A percentile compares a stretch with the other conserved stretches of the same genome.
phyloP scores from a whole-genome alignment of 2,329 filamentous ascomycete species.

The Fusarium humuli region DNA sequence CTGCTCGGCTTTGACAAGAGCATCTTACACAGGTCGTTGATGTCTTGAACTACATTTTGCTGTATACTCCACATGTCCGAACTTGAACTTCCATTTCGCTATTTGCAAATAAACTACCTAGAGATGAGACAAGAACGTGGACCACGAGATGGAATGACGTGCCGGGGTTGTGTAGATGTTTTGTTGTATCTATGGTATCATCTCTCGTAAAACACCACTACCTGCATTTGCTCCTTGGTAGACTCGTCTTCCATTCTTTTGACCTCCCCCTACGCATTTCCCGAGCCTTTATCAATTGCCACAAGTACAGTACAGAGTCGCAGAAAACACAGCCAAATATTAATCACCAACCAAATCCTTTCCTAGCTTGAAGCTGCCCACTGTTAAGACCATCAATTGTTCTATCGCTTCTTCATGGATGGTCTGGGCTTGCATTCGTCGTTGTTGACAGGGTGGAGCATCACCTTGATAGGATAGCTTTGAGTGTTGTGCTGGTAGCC shows the following conservation, averaged over 20 bases:
- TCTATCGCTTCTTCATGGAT: constrained; percentile 69
- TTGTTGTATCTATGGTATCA: constrained; percentile 46
- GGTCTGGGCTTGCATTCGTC: constrained; percentile 73
- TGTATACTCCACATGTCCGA: background rate
- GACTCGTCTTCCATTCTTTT: constrained; percentile 22
- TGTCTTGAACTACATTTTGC: background rate
- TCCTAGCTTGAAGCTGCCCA: background rate
- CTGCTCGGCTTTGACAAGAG: background rate
- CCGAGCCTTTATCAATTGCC: constrained; percentile 8
- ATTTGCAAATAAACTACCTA: background rate
- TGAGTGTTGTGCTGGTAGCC: constrained; percentile 87
- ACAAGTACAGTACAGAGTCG: constrained; percentile 35
- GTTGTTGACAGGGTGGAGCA: constrained; percentile 79
- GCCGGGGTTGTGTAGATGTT: constrained; percentile 30
- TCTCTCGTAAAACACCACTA: constrained; percentile 46
- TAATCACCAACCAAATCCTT: constrained; percentile 17
- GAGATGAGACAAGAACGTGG: background rate
- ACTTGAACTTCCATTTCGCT: background rate
- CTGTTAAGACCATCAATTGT: background rate
- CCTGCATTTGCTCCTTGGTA: constrained; percentile 24
- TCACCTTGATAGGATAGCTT: constrained; percentile 80
- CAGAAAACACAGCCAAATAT: constrained; percentile 33
- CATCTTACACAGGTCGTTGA: background rate
- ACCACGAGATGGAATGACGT: background rate
- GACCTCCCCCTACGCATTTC: constrained; percentile 24